A percentile compares a stretch with the other conserved stretches of the same genome.
phyloP scores from a whole-genome alignment of 1,284 basidiomycete genomes.

The Wallemia ichthyophaga region DNA sequence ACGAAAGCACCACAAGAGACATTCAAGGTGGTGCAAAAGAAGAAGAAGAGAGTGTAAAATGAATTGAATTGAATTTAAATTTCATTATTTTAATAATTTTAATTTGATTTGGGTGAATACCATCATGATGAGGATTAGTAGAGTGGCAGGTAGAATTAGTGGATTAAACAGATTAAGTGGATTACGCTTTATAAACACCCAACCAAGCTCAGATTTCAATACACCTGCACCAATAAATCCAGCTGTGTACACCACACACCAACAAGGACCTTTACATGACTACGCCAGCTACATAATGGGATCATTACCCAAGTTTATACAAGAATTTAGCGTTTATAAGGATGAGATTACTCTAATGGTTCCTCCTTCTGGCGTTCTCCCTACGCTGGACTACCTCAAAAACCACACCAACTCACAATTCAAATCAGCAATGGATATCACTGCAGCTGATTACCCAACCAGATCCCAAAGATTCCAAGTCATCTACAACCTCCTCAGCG shows the following conservation, averaged over 20 bases:
- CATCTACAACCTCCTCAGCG: conserved; percentile 76
- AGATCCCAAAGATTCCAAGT: conserved; percentile 84
- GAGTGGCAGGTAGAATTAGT: too few species aligned
- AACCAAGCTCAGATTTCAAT: neutral
- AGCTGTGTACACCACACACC: neutral
- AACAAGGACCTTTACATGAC: conserved; percentile 3
- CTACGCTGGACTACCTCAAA: conserved; percentile 69
- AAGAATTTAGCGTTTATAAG: conserved; percentile 92
- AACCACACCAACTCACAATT: conserved; percentile 93
- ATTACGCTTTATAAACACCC: neutral
- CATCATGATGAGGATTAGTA: too few species aligned
- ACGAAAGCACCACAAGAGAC: neutral
- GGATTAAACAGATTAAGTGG: too few species aligned
- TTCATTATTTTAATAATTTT: neutral
- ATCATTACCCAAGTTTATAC: conserved; percentile 74
- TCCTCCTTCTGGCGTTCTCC: conserved; percentile 50
- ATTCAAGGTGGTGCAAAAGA: neutral
- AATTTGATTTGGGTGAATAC: neutral
- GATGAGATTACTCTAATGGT: conserved; percentile 82
- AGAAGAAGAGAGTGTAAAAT: neutral
- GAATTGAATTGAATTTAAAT: neutral
- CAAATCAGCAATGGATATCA: conserved; percentile 75
- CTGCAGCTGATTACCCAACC: conserved; percentile 82
- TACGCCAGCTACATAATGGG: conserved; percentile 35
- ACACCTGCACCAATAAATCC: neutral